Percentiles rank a stretch among this genome's conserved stretches.
Evolutionary conservation across 129 eudicot genomes (phyloP).

Genomic region (Chrysanthemum makinoi): DNA sequence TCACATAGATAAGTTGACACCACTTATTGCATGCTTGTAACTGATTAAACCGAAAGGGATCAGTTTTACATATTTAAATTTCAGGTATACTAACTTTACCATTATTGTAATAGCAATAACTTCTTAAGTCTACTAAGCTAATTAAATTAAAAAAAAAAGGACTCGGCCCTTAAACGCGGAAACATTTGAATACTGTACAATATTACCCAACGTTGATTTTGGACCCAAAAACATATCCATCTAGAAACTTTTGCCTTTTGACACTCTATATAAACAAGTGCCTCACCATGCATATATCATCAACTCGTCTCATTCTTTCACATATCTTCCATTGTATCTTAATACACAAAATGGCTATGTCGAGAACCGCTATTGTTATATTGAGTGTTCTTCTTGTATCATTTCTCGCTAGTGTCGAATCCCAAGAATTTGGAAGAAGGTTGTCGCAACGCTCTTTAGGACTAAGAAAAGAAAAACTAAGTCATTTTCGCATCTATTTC

Average conservation of each 20-base stretch:
- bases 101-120: no score
- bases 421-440: constrained; percentile 28
- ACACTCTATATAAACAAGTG: constrained; percentile 9
- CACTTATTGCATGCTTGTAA: no score
- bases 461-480: constrained; percentile 41
- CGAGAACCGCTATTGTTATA: background rate
- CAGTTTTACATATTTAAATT: no score
- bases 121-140: no score
- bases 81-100: no score
- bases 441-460: constrained; percentile 28
- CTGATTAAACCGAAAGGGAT: no score
- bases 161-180: background rate
- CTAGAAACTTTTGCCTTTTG: constrained; percentile 2
- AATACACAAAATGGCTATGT: constrained; percentile 13
- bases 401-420: constrained; percentile 17
- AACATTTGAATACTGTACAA: constrained; percentile 10
- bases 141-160: no score
- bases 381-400: constrained; percentile 14
- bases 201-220: constrained; percentile 14
- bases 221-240: constrained; percentile 2
- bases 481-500: constrained; percentile 46
- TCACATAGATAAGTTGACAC: no score
- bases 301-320: background rate
- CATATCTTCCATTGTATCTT: background rate
- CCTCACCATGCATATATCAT: constrained; percentile 8